Evolutionary conservation across 148 eudicot genomes (phyloP), one percentile per base, ranked within the genome.

Genomic region (Chenopodium quinoa): DNA sequence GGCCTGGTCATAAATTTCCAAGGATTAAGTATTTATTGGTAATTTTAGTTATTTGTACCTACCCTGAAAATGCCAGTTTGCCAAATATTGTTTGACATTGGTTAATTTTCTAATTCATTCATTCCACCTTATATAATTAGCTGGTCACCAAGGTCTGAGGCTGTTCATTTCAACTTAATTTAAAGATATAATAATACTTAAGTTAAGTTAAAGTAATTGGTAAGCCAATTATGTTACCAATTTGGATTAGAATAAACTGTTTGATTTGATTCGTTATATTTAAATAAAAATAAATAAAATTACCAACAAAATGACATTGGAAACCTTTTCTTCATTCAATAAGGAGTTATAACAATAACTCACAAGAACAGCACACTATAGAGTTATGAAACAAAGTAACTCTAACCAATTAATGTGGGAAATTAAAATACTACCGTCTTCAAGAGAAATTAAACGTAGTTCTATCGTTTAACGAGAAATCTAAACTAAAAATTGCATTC

Each of bases 1-100:
- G 62, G 77, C 60, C 37, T 27, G 62, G 77, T 71, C 37, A 54
- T 7, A 63, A 78, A 82, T 63, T 46, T 82, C 85, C 72, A 82
- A 56, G 67, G 67, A 50, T 78, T 69, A 82, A 82, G 84, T 81
- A 66, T 52, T 27, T 76, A 14, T 76, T 69, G 79, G 74, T 78
- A 23, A 78, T 64, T 64, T 16, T 77, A 27, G 76, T 72, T 71
- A 46, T 52, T 65, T 77, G 40, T 25, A 82, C 85, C 78, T 46
- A 78, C 14, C 64, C 58, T 78, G 52, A 60, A 72, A 78, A 71
- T 76, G 84, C 25, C 40, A 60, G 14, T 71, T 10, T 46, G 81
- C 85, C 85, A 72, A 82, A 77, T 78, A 56, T 72, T 13, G 72
- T 46, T 73, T 78, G 72, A 71, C 85, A 78, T 71, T 19, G 58